Evolutionary conservation across 768 basidiomycete genomes (phyloP).

Genomic region (Naganishia onofrii): DNA sequence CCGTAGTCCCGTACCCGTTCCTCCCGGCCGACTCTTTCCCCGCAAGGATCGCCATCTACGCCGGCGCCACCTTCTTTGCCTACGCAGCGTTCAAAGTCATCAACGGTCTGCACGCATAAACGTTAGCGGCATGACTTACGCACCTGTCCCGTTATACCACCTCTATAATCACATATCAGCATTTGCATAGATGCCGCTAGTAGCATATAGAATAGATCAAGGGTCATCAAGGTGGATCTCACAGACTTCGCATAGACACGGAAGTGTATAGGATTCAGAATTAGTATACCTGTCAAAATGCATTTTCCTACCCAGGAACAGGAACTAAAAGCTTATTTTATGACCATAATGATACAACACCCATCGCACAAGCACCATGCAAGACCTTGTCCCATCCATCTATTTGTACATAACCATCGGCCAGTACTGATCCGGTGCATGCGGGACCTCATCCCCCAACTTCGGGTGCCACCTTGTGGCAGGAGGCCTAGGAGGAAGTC

Average conservation of each 20-base stretch:
- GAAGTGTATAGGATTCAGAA: neutral
- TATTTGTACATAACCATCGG: slow-evolving; percentile 53
- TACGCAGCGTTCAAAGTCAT: slow-evolving; percentile 61
- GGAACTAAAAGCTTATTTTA: neutral
- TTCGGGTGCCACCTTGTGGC: slow-evolving; percentile 71
- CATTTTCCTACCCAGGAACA: neutral
- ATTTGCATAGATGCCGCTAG: neutral
- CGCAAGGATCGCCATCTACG: slow-evolving; percentile 64
- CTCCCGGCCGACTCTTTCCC: slow-evolving; percentile 55
- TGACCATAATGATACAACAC: slow-evolving; percentile 21
- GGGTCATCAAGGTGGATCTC: neutral
- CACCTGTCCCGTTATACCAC: too few relatives aligned
- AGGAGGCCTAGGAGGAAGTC: slow-evolving; percentile 72
- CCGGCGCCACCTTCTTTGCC: slow-evolving; percentile 58
- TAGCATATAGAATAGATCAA: neutral
- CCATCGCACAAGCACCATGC: neutral
- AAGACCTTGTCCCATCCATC: slow-evolving; percentile 1
- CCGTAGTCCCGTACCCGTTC: slow-evolving; percentile 77
- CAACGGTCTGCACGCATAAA: slow-evolving; percentile 60
- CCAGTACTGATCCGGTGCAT: slow-evolving; percentile 76
- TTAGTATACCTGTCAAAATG: neutral
- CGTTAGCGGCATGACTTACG: neutral
- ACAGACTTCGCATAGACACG: neutral
- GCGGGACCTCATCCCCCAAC: slow-evolving; percentile 72
- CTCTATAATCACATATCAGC: neutral